Percentiles rank a stretch among this genome's conserved stretches.
Conservation (phyloP, 208 protist species). For the Phytomonas francai region DNA sequence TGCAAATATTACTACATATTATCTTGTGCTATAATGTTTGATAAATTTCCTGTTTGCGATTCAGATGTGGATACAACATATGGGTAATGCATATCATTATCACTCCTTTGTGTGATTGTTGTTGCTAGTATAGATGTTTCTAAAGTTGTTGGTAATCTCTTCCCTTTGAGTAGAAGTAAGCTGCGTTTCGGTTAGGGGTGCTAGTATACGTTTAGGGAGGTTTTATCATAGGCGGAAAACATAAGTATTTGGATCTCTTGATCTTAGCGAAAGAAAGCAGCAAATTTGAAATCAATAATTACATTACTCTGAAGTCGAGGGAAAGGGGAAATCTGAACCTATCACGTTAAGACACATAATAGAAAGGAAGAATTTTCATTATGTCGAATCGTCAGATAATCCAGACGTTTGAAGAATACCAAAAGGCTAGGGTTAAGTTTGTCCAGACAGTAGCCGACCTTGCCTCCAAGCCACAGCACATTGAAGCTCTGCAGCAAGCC, state of each 20-base stretch:
- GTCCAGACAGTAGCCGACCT: conserved; percentile 95
- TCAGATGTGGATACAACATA: background rate
- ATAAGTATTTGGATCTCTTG: background rate
- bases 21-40: background rate
- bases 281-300: background rate
- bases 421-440: conserved; percentile 94
- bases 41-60: background rate
- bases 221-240: background rate
- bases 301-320: background rate
- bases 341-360: background rate
- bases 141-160: background rate
- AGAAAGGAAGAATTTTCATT: background rate
- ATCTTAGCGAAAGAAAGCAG: background rate
- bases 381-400: conserved; percentile 90
- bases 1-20: background rate
- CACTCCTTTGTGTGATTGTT: background rate
- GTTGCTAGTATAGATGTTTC: background rate
- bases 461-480: conserved; percentile 94
- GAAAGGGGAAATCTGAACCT: background rate
- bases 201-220: background rate
- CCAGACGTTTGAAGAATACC: conserved; percentile 96
- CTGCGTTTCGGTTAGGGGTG: background rate
- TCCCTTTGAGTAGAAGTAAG: background rate
- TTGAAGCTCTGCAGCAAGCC: conserved; percentile 93
- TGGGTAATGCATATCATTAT: background rate